Base-by-base conservation (phyloP, 805 yeast species). In the Scheffersomyces amazonensis region DNA sequence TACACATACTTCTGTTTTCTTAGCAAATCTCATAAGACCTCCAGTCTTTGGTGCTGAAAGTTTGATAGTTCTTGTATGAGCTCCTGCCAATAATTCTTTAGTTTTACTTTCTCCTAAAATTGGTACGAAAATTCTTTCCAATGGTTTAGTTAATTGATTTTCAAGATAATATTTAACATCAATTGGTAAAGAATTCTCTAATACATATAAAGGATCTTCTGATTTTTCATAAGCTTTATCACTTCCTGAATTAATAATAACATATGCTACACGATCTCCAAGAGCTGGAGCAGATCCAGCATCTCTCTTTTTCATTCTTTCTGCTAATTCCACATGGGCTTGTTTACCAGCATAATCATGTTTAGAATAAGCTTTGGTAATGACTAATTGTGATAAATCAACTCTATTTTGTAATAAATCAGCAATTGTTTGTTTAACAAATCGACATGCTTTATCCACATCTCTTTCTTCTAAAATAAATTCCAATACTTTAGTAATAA, bases 251-350 rank as follows among this genome's bases (percentile, higher is more conserved):
- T 62, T 66, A 49, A 87, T 83, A 42, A 93, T 90, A 24, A 93
- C 99, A 57, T 91, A 93, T 5, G 98, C 98, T 22, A 93, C 98
- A 65, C 99, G 86, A 58, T 93, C 99, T 41, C 99, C 99, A 34
- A 93, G 75, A 10, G 88, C 81, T 3, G 99, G 99, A 1, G 99
- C 99, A 6, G 95, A 84, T 17, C 99, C 99, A 0, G 96, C 84
- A 56, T 93, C 99, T 70, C 99, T 83, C 58, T 89, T 88, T 37
- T 81, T 76, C 97, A 93, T 93, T 51, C 97, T 75, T 53, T 90
- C 96, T 0, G 99, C 96, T 32, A 93, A 73, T 49, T 91, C 97
- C 19, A 90, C 95, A 61, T 93, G 99, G 0, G 99, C 97, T 60
- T 93, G 99, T 46, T 93, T 95, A 19, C 90, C 95, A 3, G 96